phyloP scores from a whole-genome alignment of 208 protist species.

The Blastocrithidia nonstop region DNA sequence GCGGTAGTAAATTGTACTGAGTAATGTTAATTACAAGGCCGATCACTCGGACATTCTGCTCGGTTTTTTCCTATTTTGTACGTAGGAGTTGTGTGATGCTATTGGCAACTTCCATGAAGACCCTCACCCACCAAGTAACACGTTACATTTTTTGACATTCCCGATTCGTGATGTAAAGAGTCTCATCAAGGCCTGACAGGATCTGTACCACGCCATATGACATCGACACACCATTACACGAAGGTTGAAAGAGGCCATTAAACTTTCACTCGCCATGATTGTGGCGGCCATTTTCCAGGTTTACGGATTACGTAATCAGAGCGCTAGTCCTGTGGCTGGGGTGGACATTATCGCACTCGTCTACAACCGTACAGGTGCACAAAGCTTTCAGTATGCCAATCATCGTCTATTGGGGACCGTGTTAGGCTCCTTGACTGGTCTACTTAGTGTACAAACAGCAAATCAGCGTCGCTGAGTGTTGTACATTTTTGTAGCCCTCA shows the following conservation, averaged over 20 bases:
- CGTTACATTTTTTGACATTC: constrained; percentile 32
- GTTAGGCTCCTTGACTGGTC: constrained; percentile 46
- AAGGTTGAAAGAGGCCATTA: constrained; percentile 73
- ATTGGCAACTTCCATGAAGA: constrained; percentile 40
- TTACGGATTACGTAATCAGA: constrained; percentile 39
- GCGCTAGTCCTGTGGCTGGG: constrained; percentile 44
- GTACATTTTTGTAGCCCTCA: constrained; percentile 34
- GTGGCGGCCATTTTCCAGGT: constrained; percentile 63
- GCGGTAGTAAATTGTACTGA: constrained; percentile 63
- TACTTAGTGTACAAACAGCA: constrained; percentile 54
- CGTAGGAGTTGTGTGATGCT: constrained; percentile 58
- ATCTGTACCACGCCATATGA: constrained; percentile 19
- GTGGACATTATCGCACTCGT: constrained; percentile 72
- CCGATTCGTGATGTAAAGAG: constrained; percentile 44
- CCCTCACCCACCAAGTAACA: constrained; percentile 17
- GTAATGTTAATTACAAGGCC: constrained; percentile 67
- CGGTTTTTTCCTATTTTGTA: constrained; percentile 71
- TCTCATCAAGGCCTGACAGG: constrained; percentile 17
- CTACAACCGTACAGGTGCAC: constrained; percentile 54
- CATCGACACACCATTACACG: constrained; percentile 44
- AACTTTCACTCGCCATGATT: constrained; percentile 49
- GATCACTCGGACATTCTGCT: constrained; percentile 68
- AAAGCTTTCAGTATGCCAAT: constrained; percentile 74
- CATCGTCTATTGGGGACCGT: constrained; percentile 72
- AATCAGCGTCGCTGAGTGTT: constrained; percentile 23